Evolutionary conservation across 2,329 filamentous ascomycete species (phyloP).

Genomic region (Alternaria brassicicola): DNA sequence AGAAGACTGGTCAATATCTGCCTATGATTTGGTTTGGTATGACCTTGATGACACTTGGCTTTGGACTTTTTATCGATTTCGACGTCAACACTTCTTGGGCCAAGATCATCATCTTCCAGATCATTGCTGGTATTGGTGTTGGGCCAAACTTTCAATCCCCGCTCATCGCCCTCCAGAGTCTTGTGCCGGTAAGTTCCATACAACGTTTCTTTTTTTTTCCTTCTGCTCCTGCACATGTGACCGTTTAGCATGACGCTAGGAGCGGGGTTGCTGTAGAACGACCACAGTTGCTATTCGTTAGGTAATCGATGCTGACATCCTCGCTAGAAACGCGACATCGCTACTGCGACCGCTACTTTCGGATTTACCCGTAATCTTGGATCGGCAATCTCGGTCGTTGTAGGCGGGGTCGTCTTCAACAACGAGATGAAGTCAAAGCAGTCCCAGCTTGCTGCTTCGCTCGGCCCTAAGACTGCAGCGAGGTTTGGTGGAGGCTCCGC

Average conservation of each 20-base stretch:
- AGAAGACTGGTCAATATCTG: slow-evolving; percentile 55
- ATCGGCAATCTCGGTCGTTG: slow-evolving; percentile 70
- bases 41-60: slow-evolving; percentile 47
- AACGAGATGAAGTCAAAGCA: slow-evolving; percentile 70
- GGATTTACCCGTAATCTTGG: slow-evolving; percentile 72
- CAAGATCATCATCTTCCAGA: slow-evolving; percentile 50
- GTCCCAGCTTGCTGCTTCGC: slow-evolving; percentile 54
- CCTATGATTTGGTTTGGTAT: slow-evolving; percentile 48
- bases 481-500: slow-evolving; percentile 65
- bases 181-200: slow-evolving; percentile 54
- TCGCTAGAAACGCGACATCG: slow-evolving; percentile 62
- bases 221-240: neutral
- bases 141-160: slow-evolving; percentile 74
- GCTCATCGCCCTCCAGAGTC: slow-evolving; percentile 70
- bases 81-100: slow-evolving; percentile 42
- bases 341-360: slow-evolving; percentile 71
- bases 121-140: slow-evolving; percentile 53
- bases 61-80: slow-evolving; percentile 48
- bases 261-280: slow-evolving; percentile 1
- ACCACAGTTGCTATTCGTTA: slow-evolving; percentile 2
- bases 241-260: slow-evolving; percentile 3
- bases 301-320: slow-evolving; percentile 19
- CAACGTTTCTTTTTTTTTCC: neutral
- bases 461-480: slow-evolving; percentile 59
- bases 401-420: slow-evolving; percentile 80